Conservation (phyloP, 495 filamentous ascomycete species). For the Lasiosphaeris hirsuta region DNA sequence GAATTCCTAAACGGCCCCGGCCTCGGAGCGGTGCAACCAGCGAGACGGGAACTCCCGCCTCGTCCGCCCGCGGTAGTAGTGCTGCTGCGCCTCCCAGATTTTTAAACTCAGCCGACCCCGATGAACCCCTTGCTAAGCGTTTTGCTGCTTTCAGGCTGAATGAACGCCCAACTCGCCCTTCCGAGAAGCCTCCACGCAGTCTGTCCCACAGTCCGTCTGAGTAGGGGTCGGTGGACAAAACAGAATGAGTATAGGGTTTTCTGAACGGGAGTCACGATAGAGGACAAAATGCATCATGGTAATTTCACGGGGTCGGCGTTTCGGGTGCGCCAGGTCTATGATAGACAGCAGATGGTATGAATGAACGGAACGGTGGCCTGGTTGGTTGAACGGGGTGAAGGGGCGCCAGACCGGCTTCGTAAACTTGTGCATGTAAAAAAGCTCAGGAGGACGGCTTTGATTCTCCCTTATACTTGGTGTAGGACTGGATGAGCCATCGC, state of each 20-base stretch:
- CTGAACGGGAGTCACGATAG: too few relatives aligned
- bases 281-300: too few relatives aligned
- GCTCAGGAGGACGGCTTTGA: too few relatives aligned
- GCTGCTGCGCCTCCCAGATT: conserved; percentile 7
- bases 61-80: conserved; percentile 27
- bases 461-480: too few relatives aligned
- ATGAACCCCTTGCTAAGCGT: conserved; percentile 93
- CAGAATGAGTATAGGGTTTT: not conserved
- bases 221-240: not conserved
- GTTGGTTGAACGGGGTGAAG: too few relatives aligned
- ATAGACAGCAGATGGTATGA: too few relatives aligned
- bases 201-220: not conserved
- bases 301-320: too few relatives aligned
- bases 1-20: conserved; percentile 76
- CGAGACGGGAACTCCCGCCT: conserved; percentile 15
- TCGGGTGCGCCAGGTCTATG: too few relatives aligned
- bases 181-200: not conserved
- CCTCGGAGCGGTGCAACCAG: conserved; percentile 34
- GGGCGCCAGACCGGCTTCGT: too few relatives aligned
- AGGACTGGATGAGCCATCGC: too few relatives aligned
- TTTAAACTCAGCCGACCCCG: conserved; percentile 22
- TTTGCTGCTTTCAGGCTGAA: conserved; percentile 96
- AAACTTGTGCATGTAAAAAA: too few relatives aligned
- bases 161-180: conserved; percentile 20
- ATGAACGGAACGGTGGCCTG: too few relatives aligned